Conservation (phyloP, 352 stramenopile species). For the Phytopythium helicoides region DNA sequence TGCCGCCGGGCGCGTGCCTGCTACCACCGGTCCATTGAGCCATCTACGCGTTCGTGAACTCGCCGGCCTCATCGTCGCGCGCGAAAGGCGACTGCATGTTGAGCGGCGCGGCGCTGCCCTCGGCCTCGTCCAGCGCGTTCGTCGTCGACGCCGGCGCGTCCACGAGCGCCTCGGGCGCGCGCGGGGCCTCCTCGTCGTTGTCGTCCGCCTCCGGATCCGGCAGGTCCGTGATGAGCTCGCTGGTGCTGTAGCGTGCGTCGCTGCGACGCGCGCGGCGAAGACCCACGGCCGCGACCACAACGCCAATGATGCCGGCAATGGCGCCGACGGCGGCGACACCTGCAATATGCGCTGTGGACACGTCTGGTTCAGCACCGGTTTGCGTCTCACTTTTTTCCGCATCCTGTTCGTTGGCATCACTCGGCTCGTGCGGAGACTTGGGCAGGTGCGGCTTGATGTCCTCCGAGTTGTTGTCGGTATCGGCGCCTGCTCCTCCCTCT, state of each 20-base stretch:
- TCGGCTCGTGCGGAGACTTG: not conserved
- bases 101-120: not conserved
- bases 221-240: conserved; percentile 28
- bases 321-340: conserved; percentile 10
- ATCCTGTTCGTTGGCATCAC: not conserved
- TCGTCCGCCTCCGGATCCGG: conserved; percentile 16
- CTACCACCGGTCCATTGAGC: not conserved
- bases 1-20: too few relatives aligned
- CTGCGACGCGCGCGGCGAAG: conserved; percentile 24
- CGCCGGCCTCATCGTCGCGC: conserved; percentile 17
- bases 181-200: conserved; percentile 10
- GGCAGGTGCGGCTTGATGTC: conserved; percentile 3
- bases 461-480: not conserved
- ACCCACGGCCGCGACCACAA: conserved; percentile 19
- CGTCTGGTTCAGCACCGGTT: not conserved
- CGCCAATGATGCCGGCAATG: conserved; percentile 14
- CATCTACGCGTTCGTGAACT: conserved; percentile 21
- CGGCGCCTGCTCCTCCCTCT: too few relatives aligned
- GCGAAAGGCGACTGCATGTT: conserved; percentile 5
- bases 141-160: conserved; percentile 4
- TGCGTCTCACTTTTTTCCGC: not conserved
- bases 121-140: conserved; percentile 1
- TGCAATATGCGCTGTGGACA: not conserved
- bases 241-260: conserved; percentile 20
- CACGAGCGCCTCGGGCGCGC: conserved; percentile 2